Evolutionary conservation across 148 eudicot species (phyloP), one percentile per base, ranked within the genome.

Genomic region (Cornus florida): DNA sequence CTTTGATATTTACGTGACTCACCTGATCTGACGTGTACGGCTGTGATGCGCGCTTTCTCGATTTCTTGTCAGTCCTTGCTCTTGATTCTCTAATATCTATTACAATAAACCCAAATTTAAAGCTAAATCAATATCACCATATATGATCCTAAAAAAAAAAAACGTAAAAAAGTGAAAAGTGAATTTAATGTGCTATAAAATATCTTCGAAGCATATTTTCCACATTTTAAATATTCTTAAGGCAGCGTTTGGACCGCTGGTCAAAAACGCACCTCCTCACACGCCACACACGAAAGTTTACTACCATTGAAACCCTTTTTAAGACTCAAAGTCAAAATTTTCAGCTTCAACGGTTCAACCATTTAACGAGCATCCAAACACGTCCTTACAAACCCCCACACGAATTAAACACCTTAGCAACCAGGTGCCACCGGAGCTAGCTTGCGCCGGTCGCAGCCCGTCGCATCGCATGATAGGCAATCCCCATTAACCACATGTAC

Each of bases 11-110:
- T 19, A 43, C 1, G 24, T 19, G 23, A 62, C 66, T 17, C 35
- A 74, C 69, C 75, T 70, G 75, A 71, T 70, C 75, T 57, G 76
- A 78, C 39, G 35, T 50, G 83, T 38, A 67, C 19, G 67, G 72
- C 69, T 69, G 78, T 39, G 67, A 68, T 6, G 83, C 56, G n/a
- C 9, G 31, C 28, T 74, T 80, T 75, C 73, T 69, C 53, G 78
- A 28, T 80, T 75, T 80, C 83, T 57, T 75, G 69, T 75, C 78
- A 10, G 69, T 56, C 53, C 75, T 69, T 10, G 50, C 38, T 24
- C 77, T 74, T 19, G 46, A 11, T 24, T 39, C 19, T 14, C 23
- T 14, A 28, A 76, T 66, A 66, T 76, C 78, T 76, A 28, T 48
- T 12, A 17, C 48, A 77, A 14, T 10, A 19, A 46, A 67, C 33